phyloP scores from a whole-genome alignment of 768 basidiomycete genomes.

The Lyophyllum semitale region DNA sequence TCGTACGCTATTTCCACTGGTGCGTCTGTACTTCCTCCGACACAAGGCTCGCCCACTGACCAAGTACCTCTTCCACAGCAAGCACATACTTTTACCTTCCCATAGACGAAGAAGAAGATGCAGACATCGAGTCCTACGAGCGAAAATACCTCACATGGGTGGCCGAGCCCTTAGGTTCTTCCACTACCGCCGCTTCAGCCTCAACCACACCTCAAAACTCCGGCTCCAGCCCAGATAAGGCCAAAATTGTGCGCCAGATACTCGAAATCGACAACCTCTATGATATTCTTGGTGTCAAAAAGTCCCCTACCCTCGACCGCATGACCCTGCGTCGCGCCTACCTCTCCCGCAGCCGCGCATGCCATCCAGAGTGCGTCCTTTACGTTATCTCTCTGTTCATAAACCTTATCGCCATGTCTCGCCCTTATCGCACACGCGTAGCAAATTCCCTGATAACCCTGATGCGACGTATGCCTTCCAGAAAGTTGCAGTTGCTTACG shows the following conservation, averaged over 20 bases:
- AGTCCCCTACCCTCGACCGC: conserved; percentile 53
- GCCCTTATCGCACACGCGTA: conserved; percentile 39
- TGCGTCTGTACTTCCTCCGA: conserved; percentile 12
- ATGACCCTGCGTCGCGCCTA: conserved; percentile 73
- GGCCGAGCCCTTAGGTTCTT: conserved; percentile 37
- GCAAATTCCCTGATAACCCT: conserved; percentile 79
- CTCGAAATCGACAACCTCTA: conserved; percentile 70
- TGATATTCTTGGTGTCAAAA: conserved; percentile 65
- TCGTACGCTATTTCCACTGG: conserved; percentile 49
- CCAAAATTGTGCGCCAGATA: conserved; percentile 48
- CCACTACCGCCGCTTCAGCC: conserved; percentile 11
- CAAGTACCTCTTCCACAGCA: conserved; percentile 33
- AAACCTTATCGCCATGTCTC: conserved; percentile 10
- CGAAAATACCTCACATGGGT: conserved; percentile 53
- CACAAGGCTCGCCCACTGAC: background rate
- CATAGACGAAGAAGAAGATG: conserved; percentile 57
- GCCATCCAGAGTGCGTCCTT: conserved; percentile 81
- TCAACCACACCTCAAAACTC: conserved; percentile 3
- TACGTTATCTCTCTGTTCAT: background rate
- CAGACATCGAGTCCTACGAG: conserved; percentile 45
- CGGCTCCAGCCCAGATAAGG: conserved; percentile 7
- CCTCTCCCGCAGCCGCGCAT: conserved; percentile 70
- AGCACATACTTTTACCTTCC: conserved; percentile 67
- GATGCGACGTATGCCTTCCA: conserved; percentile 86
- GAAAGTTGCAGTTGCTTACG: conserved; percentile 82